Evolutionary conservation across 164 flowering plant genomes (phyloP).

Genomic region (Magnolia kwangsiensis): DNA sequence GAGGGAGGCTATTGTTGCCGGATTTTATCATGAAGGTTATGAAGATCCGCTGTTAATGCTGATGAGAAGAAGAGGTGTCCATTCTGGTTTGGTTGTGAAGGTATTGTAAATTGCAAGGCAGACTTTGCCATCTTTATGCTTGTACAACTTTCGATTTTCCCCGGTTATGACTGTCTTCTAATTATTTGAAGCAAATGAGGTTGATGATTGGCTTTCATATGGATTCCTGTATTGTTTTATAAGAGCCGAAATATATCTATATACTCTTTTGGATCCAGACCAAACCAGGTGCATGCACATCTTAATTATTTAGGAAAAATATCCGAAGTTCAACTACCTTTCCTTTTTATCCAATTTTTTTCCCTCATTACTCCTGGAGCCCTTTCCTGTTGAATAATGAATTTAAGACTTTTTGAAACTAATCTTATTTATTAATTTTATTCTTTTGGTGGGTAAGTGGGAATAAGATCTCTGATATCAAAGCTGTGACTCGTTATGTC

Average conservation of each 20-base stretch:
- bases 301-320: too few species aligned
- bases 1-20: constrained; percentile 84
- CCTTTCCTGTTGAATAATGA: not conserved
- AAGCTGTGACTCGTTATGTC: not conserved
- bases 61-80: constrained; percentile 96
- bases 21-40: constrained; percentile 95
- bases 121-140: not conserved
- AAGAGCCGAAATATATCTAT: not conserved
- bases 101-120: constrained; percentile 25
- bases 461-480: not conserved
- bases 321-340: too few species aligned
- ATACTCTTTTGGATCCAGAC: not conserved
- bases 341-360: too few species aligned
- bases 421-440: too few species aligned
- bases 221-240: not conserved
- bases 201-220: not conserved
- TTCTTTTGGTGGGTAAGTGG: not conserved
- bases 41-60: constrained; percentile 88
- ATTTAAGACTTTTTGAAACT: not conserved
- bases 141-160: not conserved
- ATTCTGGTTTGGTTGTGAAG: constrained; percentile 96
- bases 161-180: not conserved
- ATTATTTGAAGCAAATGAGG: not conserved
- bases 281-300: not conserved
- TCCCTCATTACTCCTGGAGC: too few species aligned